These are phyloP conservation scores for Fusarium foetens DNA, from an alignment of 2,329 filamentous ascomycete species.

Conservation along the genomic window DNA sequence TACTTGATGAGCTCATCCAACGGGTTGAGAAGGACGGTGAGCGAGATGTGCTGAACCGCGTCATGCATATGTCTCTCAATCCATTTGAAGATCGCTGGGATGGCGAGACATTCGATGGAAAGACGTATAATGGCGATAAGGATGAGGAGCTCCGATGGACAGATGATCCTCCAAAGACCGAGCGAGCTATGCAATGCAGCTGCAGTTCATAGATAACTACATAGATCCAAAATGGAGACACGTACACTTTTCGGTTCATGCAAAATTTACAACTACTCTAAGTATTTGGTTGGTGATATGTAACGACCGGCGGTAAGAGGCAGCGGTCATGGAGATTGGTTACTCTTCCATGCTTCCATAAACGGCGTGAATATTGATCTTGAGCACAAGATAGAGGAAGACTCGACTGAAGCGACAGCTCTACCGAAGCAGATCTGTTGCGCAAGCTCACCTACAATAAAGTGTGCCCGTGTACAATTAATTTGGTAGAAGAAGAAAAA, in stretches of 20 bases:
- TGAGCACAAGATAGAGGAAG: constrained; percentile 78
- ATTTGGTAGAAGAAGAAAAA: constrained; percentile 54
- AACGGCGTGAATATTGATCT: constrained; percentile 71
- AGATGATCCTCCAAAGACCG: constrained; percentile 81
- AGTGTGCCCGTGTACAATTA: constrained; percentile 74
- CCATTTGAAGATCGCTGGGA: constrained; percentile 87
- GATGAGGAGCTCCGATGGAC: constrained; percentile 85
- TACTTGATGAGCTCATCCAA: constrained; percentile 91
- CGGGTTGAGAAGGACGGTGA: constrained; percentile 88
- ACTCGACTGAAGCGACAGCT: constrained; percentile 65
- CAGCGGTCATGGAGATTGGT: constrained; percentile 67
- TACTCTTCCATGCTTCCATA: constrained; percentile 77
- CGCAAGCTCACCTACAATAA: constrained; percentile 78
- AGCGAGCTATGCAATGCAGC: constrained; percentile 90
- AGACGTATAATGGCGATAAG: constrained; percentile 66
- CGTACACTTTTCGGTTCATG: not conserved
- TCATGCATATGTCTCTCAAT: constrained; percentile 84
- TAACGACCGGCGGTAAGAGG: constrained; percentile 81
- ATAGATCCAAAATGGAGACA: not conserved
- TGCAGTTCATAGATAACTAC: constrained; percentile 77
- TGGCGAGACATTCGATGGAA: constrained; percentile 58
- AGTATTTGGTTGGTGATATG: constrained; percentile 54
- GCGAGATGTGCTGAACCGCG: constrained; percentile 76
- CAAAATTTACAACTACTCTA: constrained; percentile 24
- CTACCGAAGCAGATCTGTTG: constrained; percentile 52